phyloP scores from a whole-genome alignment of 2,329 filamentous ascomycete species.

The Aspergillus aculeatus region DNA sequence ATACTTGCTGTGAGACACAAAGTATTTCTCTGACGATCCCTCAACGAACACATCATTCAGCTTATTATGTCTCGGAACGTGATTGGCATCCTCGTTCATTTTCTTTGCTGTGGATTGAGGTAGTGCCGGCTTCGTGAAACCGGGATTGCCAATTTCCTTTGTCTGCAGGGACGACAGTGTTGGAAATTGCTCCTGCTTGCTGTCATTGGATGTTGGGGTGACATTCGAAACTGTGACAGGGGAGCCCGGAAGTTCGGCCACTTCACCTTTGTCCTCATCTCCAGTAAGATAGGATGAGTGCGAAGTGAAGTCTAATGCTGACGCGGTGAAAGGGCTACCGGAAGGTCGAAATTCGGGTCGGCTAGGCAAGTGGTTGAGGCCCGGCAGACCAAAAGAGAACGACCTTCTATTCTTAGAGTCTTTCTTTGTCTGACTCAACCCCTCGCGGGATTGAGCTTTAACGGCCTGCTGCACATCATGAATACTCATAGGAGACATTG shows the following conservation, averaged over 20 bases:
- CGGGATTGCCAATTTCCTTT: conserved; percentile 11
- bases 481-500: conserved; percentile 26
- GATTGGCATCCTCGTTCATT: not conserved
- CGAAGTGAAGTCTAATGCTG: conserved; percentile 8
- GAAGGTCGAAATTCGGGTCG: conserved; percentile 18
- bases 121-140: not conserved
- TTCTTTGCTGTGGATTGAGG: conserved; percentile 1
- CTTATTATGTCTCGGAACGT: not conserved
- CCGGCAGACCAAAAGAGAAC: conserved; percentile 21
- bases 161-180: conserved; percentile 28
- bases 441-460: conserved; percentile 11
- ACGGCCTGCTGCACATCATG: conserved; percentile 14
- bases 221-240: conserved; percentile 12
- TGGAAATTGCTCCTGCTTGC: conserved; percentile 24
- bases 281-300: not conserved
- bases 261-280: conserved; percentile 7
- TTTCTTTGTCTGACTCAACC: conserved; percentile 16
- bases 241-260: conserved; percentile 14
- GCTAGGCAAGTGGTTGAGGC: conserved; percentile 17
- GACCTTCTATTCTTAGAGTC: conserved; percentile 13
- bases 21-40: conserved; percentile 23
- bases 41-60: conserved; percentile 10
- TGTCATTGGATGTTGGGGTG: conserved; percentile 20
- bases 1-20: conserved; percentile 22
- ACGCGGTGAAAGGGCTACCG: conserved; percentile 19